Conservation (phyloP, 768 basidiomycete species). For the Dacryopinax primogenitus region DNA sequence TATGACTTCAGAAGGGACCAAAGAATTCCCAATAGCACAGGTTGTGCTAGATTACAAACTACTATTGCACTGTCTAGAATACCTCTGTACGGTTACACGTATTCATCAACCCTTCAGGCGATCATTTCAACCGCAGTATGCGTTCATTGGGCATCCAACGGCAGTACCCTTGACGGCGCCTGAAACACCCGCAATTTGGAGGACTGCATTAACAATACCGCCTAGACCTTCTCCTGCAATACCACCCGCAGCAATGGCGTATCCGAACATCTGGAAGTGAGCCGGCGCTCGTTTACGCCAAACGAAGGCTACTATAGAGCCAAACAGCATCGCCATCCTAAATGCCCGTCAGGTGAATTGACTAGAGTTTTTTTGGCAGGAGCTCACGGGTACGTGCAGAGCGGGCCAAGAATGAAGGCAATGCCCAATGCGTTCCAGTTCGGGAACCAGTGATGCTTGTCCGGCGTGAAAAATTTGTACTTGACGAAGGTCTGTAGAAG, state of each 20-base stretch:
- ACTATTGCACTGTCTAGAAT: no score
- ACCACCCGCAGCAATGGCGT: neutral
- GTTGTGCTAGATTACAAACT: no score
- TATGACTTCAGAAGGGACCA: no score
- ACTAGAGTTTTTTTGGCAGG: neutral
- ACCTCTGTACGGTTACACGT: no score
- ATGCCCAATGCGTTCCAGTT: neutral
- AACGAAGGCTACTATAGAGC: neutral
- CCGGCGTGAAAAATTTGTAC: neutral
- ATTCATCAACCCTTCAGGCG: no score
- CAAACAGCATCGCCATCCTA: constrained; percentile 3
- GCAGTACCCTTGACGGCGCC: constrained; percentile 24
- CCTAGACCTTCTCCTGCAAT: neutral
- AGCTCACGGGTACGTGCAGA: neutral
- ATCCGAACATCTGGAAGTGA: constrained; percentile 2
- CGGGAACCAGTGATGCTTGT: neutral
- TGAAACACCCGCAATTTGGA: constrained; percentile 25
- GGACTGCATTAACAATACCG: constrained; percentile 26
- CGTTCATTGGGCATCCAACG: constrained; percentile 24
- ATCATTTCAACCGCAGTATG: constrained; percentile 22
- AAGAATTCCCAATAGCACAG: no score
- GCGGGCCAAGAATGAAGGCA: neutral
- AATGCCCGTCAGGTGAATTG: neutral
- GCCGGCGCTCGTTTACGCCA: neutral
- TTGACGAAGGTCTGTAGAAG: neutral